A percentile compares a stretch with the other conserved stretches of the same genome.
Conservation (phyloP, 345 rosid genomes). For the Populus davidiana region DNA sequence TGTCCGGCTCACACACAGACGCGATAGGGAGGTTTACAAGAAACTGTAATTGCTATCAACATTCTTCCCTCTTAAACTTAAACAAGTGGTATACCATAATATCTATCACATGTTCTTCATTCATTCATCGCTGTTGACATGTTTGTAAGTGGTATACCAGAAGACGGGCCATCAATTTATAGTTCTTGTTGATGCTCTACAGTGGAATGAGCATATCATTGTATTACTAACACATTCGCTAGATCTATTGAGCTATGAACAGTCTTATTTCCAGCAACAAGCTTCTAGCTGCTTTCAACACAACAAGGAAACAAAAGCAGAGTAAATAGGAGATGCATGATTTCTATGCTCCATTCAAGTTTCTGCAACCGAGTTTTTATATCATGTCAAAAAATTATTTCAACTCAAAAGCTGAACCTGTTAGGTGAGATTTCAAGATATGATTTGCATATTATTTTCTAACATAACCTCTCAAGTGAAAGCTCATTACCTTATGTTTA, state of each 20-base stretch:
- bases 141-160: not conserved
- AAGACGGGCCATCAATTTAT: too few relatives aligned
- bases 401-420: rapidly evolving
- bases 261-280: too few relatives aligned
- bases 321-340: not conserved
- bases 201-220: not conserved
- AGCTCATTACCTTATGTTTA: too few relatives aligned
- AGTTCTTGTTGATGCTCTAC: not conserved
- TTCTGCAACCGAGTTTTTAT: too few relatives aligned
- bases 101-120: not conserved
- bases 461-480: too few relatives aligned
- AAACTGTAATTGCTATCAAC: too few relatives aligned
- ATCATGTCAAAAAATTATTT: too few relatives aligned
- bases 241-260: not conserved
- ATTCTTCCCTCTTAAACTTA: too few relatives aligned
- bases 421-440: too few relatives aligned
- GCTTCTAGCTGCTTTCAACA: not conserved
- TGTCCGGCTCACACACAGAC: too few relatives aligned
- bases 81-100: not conserved
- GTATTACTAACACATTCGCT: not conserved
- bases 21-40: too few relatives aligned
- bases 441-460: too few relatives aligned
- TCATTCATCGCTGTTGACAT: not conserved
- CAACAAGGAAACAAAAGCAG: not conserved
- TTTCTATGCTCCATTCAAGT: not conserved